These are phyloP conservation scores for Pichia paraexigua DNA, from an alignment of 805 yeast species.

Conservation along the genomic window DNA sequence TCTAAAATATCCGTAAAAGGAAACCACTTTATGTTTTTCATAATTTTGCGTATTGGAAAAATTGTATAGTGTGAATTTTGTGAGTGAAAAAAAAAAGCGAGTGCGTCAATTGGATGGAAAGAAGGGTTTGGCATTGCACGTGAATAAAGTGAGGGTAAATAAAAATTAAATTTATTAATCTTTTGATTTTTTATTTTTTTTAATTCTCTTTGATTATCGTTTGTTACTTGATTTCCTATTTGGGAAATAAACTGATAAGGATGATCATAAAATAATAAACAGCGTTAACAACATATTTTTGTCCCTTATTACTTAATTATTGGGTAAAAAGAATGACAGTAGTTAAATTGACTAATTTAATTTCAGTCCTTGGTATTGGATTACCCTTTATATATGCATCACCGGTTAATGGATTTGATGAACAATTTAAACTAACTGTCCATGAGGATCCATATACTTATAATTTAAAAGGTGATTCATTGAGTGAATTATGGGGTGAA, in stretches of 20 bases:
- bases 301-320: too few relatives aligned
- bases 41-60: not conserved
- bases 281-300: too few relatives aligned
- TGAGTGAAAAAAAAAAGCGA: not conserved
- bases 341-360: not conserved
- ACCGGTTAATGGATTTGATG: not conserved
- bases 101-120: not conserved
- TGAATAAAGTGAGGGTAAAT: not conserved
- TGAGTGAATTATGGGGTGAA: slow-evolving; percentile 63
- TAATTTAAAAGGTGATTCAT: slow-evolving; percentile 24
- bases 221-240: not conserved
- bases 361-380: not conserved
- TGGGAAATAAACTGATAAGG: not conserved
- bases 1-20: not conserved
- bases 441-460: not conserved
- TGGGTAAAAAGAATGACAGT: not conserved
- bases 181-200: too few relatives aligned
- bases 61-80: not conserved
- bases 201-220: too few relatives aligned
- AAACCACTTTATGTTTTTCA: not conserved
- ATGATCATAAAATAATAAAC: not conserved
- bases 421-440: not conserved
- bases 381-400: not conserved
- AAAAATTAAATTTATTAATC: too few relatives aligned
- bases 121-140: not conserved